Evolutionary conservation across 2,329 filamentous ascomycete species (phyloP), one percentile per base, ranked within the genome.

Genomic region (Chaetomium sp.): DNA sequence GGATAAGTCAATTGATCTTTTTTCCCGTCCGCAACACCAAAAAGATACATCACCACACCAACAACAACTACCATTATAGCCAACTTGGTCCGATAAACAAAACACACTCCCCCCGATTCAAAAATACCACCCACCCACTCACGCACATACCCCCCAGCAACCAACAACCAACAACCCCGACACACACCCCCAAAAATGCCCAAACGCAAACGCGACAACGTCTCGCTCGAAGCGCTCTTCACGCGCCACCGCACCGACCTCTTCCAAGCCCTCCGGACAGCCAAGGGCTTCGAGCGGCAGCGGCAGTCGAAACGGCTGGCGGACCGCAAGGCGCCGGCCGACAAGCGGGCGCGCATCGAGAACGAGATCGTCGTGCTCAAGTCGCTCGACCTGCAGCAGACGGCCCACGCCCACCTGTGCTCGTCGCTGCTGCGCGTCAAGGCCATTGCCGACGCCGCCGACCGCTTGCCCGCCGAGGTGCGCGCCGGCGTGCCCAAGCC

Each of bases 231-330:
- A 9, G 78, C 81, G 9, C 80, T 82, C 66, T 78, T 88, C n/a
- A 76, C 80, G 9, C 82, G 84, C 69, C 79, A 82, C 71, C 81
- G 83, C 68, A 86, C 85, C 72, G 82, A 87, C 42, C 80, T 94
- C 9, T 83, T 83, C 67, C 83, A 86, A 64, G 89, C 88, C 0
- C 81, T 94, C 66, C 92, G 92, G 76, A 80, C 83, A 12, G 89
- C 88, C 63, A 92, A 91, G 74, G 88, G 88, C 55, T 90, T 92
- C 73, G 91, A 94, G 79, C 84, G 90, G 54, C 91, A 94, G 77
- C 90, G 92, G 69, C 83, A 90, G 65, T 83, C 88, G 67, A 89
- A 86, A 74, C 79, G 83, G 50, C 75, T 85, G 16, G 81, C 77
- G 57, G 83, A 85, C 31, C 77, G 78, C 60, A 80, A 79, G 59